Evolutionary conservation across 1,284 basidiomycete species (phyloP), one percentile per base, ranked within the genome.

Genomic region (Caloboletus firmus): DNA sequence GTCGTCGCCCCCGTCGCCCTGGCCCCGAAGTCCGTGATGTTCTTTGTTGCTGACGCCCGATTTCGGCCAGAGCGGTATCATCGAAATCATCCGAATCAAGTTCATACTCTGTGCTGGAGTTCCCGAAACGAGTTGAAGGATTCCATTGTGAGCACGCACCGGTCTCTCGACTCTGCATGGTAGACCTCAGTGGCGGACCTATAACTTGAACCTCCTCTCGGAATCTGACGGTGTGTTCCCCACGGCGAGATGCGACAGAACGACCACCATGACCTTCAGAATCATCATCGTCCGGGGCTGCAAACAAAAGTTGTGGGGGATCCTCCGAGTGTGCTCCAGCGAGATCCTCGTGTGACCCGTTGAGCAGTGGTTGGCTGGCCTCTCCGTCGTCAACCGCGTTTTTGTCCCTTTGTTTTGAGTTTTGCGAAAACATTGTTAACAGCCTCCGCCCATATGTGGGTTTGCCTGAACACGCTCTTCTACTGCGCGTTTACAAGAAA

Each of bases 71-170:
- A 39, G 78, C 68, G 6, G 78, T 75, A 26, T 86, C 85, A 54
- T 91, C 88, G 17, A 91, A 70, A 39, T 89, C 87, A 66, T 91
- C 89, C 0, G 82, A 76, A 63, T 91, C 90, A 32, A 89, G 79
- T 18, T 92, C 89, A 68, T 79, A 92, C 67, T 89, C 89, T 92
- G 59, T 5, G 49, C 44, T 24, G 45, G 34, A 45, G 54, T 20
- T 61, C 26, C 44, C 53, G 55, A 56, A 57, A 39, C 48, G 30
- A 52, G 24, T 36, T 36, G 44, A 52, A 52, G 52, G 13, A 40
- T 30, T 43, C 56, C 62, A 60, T 69, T 64, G 47, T 57, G 44
- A 45, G 22, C 44, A 80, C 85, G 68, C 70, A 90, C 89, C 87
- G 71, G 84, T 76, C 75, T 91, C 89, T 57, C 89, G 84, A 69